Evolutionary conservation across 1,284 basidiomycete genomes (phyloP).

Genomic region (Microbotryum intermedium): DNA sequence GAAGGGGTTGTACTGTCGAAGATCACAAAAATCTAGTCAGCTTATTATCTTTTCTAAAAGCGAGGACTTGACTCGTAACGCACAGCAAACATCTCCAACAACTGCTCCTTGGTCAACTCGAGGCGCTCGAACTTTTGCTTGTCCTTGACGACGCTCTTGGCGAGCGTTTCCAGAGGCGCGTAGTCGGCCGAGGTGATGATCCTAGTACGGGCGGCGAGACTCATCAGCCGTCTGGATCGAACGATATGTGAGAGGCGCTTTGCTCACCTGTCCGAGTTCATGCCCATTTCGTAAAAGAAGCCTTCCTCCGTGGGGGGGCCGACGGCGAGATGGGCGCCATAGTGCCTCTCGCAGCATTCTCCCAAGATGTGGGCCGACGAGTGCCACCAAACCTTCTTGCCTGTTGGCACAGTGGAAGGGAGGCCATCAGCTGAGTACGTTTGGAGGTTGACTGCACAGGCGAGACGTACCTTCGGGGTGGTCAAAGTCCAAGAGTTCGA

Average conservation of each 20-base stretch:
- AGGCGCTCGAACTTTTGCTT: slow-evolving; percentile 96
- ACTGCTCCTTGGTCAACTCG: slow-evolving; percentile 82
- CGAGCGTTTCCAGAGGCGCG: slow-evolving; percentile 76
- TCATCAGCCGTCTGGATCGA: neutral
- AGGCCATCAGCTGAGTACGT: neutral
- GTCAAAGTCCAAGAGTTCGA: slow-evolving; percentile 90
- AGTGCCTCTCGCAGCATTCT: slow-evolving; percentile 91
- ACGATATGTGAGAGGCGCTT: neutral
- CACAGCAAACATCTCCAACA: slow-evolving; percentile 94
- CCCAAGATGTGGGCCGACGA: slow-evolving; percentile 99
- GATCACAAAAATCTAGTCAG: neutral
- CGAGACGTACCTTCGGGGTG: slow-evolving; percentile 67
- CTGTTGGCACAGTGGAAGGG: slow-evolving; percentile 41
- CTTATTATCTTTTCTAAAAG: neutral
- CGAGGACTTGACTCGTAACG: slow-evolving; percentile 33
- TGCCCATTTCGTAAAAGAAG: slow-evolving; percentile 97
- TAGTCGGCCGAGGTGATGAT: slow-evolving; percentile 75
- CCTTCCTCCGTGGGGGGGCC: slow-evolving; percentile 97
- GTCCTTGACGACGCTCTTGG: slow-evolving; percentile 84
- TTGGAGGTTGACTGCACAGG: neutral
- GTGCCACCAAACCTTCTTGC: slow-evolving; percentile 98
- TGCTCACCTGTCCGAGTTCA: slow-evolving; percentile 51
- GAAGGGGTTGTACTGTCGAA: slow-evolving; percentile 90
- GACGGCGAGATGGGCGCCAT: slow-evolving; percentile 94
- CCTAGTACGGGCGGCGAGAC: slow-evolving; percentile 39